Evolutionary conservation across 345 rosid species (phyloP).

Genomic region (Arabis alpina): DNA sequence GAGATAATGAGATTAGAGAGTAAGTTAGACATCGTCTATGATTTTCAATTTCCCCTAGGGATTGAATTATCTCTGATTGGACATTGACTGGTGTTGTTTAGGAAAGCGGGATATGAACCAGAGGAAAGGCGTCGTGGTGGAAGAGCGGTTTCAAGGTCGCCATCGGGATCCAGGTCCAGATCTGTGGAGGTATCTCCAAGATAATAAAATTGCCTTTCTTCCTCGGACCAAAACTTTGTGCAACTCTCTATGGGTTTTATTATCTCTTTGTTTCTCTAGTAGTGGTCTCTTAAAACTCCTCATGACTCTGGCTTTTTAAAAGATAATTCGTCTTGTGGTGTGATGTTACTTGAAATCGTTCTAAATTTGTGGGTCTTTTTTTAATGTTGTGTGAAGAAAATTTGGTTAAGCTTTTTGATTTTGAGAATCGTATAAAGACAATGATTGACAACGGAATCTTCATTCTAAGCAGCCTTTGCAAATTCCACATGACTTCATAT

Average conservation of each 20-base stretch:
- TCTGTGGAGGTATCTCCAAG: constrained; percentile 65
- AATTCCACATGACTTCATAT: not conserved
- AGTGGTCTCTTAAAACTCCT: not conserved
- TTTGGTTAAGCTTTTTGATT: constrained; percentile 21
- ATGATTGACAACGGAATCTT: not conserved
- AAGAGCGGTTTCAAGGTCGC: constrained; percentile 61
- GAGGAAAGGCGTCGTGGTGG: constrained; percentile 52
- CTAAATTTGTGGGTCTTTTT: not conserved
- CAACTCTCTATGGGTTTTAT: not conserved
- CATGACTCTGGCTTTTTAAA: constrained; percentile 19
- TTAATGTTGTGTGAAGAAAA: constrained; percentile 15
- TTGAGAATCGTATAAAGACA: not conserved
- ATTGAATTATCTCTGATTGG: constrained; percentile 13
- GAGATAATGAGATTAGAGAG: constrained; percentile 55
- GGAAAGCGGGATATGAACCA: constrained; percentile 53
- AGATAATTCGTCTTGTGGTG: not conserved
- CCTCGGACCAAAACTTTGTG: constrained; percentile 11
- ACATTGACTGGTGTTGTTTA: constrained; percentile 32
- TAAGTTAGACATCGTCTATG: constrained; percentile 44
- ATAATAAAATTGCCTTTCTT: constrained; percentile 19
- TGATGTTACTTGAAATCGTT: constrained; percentile 9
- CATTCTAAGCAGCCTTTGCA: not conserved
- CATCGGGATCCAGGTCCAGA: constrained; percentile 76
- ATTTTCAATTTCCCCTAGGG: not conserved
- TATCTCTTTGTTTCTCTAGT: constrained; percentile 10